A percentile compares a stretch with the other conserved stretches of the same genome.
Conservation (phyloP, 768 basidiomycete genomes). For the Leccinum ochraceum region DNA sequence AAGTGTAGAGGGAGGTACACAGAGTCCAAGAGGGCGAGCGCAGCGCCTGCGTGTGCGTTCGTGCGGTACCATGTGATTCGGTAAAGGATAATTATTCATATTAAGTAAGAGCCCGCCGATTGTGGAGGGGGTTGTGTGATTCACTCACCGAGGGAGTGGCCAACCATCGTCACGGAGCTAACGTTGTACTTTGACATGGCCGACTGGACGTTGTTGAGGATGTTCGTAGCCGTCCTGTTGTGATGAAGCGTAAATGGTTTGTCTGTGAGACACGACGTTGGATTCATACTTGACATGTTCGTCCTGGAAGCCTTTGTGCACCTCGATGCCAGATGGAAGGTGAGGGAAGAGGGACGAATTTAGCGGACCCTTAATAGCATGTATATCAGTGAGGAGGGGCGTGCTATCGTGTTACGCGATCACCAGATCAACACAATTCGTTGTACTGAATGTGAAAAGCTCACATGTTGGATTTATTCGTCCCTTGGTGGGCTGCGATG, state of each 20-base stretch:
- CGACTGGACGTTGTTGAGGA: conserved; percentile 43
- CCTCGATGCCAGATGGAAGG: conserved; percentile 37
- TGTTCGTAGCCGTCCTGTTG: conserved; percentile 40
- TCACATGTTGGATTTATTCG: conserved; percentile 27
- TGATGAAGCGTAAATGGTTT: conserved; percentile 25
- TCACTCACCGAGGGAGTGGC: conserved; percentile 42
- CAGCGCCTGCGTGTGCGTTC: conserved; percentile 29
- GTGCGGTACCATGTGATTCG: not conserved
- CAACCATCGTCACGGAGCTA: conserved; percentile 42
- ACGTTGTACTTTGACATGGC: conserved; percentile 37
- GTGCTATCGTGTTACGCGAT: conserved; percentile 24
- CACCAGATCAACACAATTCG: conserved; percentile 17
- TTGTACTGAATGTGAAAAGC: conserved; percentile 29
- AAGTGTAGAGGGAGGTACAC: conserved; percentile 39
- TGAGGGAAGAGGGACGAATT: conserved; percentile 49
- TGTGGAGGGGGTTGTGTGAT: not conserved
- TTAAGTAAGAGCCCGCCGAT: not conserved
- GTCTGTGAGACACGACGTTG: not conserved
- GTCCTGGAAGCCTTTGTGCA: conserved; percentile 46
- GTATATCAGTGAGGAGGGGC: conserved; percentile 40
- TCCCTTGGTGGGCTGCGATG: conserved; percentile 39
- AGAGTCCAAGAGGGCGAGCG: conserved; percentile 35
- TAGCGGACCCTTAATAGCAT: conserved; percentile 34
- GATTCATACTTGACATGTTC: conserved; percentile 44
- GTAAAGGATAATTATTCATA: not conserved